These are phyloP conservation scores for Fusarium sp. DNA, from an alignment of 2,329 filamentous ascomycete species.

Conservation along the genomic window DNA sequence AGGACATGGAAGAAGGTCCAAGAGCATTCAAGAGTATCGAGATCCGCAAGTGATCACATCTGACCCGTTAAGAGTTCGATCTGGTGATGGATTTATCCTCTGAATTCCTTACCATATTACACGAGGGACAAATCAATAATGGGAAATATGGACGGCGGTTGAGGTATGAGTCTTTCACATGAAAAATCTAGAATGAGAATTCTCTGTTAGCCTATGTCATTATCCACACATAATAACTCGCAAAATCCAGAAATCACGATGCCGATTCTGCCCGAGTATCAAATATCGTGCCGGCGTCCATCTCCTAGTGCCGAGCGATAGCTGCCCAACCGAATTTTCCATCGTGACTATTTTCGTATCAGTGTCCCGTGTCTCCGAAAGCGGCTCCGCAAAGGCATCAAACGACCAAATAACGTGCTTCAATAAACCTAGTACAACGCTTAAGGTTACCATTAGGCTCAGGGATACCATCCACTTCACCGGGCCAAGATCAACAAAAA, in stretches of 20 bases:
- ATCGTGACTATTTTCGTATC: constrained; percentile 19
- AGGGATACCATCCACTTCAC: constrained; percentile 7
- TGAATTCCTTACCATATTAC: too few relatives aligned
- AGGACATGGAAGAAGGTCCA: too few relatives aligned
- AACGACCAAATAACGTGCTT: constrained; percentile 7
- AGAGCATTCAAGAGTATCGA: too few relatives aligned
- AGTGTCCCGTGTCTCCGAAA: constrained; percentile 4
- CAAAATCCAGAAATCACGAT: neutral
- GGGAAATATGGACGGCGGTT: too few relatives aligned
- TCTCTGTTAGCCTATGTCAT: neutral
- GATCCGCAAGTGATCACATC: too few relatives aligned
- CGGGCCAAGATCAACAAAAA: constrained; percentile 8
- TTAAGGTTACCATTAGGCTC: constrained; percentile 12
- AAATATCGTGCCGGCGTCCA: constrained; percentile 19
- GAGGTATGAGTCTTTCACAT: neutral
- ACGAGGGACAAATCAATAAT: too few relatives aligned
- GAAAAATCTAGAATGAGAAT: neutral
- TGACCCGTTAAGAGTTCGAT: too few relatives aligned
- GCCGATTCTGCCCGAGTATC: neutral
- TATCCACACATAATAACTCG: neutral
- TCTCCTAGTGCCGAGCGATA: constrained; percentile 1
- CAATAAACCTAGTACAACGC: neutral
- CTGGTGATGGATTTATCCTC: too few relatives aligned
- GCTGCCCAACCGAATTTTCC: too few relatives aligned
- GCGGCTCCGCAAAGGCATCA: constrained; percentile 20